Percentiles rank a stretch among this genome's conserved stretches.
Conservation (phyloP, 73 alveolate species). For the Paramecium pentaurelia region DNA sequence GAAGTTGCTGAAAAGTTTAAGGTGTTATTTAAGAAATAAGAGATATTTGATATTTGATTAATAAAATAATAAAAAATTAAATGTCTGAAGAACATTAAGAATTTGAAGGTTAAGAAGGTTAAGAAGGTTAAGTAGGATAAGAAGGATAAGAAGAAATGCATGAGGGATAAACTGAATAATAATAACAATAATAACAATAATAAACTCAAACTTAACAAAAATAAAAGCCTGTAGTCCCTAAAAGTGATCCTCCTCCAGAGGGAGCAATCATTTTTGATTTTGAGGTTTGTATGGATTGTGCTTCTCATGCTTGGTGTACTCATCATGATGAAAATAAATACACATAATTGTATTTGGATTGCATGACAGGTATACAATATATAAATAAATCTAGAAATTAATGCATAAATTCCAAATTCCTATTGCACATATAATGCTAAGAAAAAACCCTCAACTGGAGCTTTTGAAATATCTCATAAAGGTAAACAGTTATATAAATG, state of each 20-base stretch:
- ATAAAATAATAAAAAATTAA: not conserved
- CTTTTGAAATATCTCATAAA: slow-evolving; percentile 34
- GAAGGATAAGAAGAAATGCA: not conserved
- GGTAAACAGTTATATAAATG: slow-evolving; percentile 12
- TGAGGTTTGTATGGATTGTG: slow-evolving; percentile 58
- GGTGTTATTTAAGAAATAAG: slow-evolving; percentile 14
- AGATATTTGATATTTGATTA: slow-evolving; percentile 18
- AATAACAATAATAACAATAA: not conserved
- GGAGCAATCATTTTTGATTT: slow-evolving; percentile 38
- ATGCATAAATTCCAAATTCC: not conserved
- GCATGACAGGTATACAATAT: not conserved
- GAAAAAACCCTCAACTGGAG: slow-evolving; percentile 33
- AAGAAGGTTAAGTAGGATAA: not conserved
- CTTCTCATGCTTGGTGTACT: slow-evolving; percentile 64
- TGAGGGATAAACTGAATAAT: not conserved
- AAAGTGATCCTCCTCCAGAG: slow-evolving; percentile 43
- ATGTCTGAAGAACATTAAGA: slow-evolving; percentile 23
- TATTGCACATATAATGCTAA: not conserved
- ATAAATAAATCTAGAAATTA: not conserved
- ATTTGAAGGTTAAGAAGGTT: not conserved
- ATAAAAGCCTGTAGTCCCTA: not conserved
- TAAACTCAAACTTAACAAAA: not conserved
- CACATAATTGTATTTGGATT: not conserved
- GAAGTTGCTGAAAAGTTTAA: not conserved
- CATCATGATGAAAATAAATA: slow-evolving; percentile 60